Conservation (phyloP, 1,284 basidiomycete genomes). For the Violaceomyces palustris region DNA sequence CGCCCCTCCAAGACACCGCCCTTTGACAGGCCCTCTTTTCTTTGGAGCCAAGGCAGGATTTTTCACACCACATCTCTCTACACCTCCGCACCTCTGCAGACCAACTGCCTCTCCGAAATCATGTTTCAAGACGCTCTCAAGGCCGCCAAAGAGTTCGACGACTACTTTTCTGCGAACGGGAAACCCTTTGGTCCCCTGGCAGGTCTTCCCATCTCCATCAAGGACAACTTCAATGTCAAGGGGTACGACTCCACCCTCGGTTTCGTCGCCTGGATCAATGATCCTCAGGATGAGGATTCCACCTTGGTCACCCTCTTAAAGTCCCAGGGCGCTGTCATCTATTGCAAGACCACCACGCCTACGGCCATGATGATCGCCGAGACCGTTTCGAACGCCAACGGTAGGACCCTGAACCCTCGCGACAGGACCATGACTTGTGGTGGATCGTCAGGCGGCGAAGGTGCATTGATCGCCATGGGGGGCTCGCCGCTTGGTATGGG, state of each 20-base stretch:
- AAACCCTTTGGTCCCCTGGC: constrained; percentile 14
- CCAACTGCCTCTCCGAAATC: constrained; percentile 29
- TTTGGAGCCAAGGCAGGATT: no score
- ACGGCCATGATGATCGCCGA: constrained; percentile 35
- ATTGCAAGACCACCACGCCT: constrained; percentile 28
- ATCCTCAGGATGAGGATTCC: constrained; percentile 16
- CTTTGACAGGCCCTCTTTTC: no score
- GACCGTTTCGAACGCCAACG: constrained; percentile 24
- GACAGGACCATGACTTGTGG: constrained; percentile 20
- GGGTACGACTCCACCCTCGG: constrained; percentile 22
- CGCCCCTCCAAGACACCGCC: no score
- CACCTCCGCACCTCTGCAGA: no score
- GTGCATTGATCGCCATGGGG: constrained; percentile 19
- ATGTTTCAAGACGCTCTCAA: constrained; percentile 24
- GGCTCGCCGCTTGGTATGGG: constrained; percentile 32
- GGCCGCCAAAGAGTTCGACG: constrained; percentile 8
- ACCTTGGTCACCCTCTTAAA: constrained; percentile 18
- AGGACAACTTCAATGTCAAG: constrained; percentile 29
- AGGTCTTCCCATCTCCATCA: constrained; percentile 20
- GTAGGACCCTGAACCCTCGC: constrained; percentile 19
- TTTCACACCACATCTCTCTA: no score
- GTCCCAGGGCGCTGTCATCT: constrained; percentile 23
- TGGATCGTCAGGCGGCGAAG: constrained; percentile 38
- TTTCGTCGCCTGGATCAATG: constrained; percentile 24
- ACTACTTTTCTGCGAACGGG: constrained; percentile 2